Percentiles rank a stretch among this genome's conserved stretches.
Evolutionary conservation across 2,329 filamentous ascomycete genomes (phyloP).

Genomic region (Calonectria pauciramosa): DNA sequence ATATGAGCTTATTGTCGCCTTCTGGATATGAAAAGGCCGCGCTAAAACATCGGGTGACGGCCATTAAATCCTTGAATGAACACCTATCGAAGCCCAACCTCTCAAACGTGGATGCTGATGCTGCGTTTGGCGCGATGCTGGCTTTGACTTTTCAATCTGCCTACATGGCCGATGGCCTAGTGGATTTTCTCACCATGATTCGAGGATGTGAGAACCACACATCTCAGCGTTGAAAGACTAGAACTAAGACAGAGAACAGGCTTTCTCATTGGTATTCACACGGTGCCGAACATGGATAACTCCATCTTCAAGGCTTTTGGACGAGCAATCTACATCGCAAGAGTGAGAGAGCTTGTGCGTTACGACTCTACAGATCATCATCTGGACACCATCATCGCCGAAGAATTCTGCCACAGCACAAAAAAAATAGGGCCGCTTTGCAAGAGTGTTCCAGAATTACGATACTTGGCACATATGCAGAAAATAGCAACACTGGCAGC

Average conservation of each 20-base stretch:
- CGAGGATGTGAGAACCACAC: conserved; percentile 50
- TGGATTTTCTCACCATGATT: conserved; percentile 55
- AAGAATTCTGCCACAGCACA: conserved; percentile 48
- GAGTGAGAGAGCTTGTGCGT: conserved; percentile 40
- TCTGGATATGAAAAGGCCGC: conserved; percentile 45
- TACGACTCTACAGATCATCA: conserved; percentile 20
- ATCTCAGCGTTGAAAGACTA: neutral
- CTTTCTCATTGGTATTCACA: conserved; percentile 43
- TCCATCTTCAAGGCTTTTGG: conserved; percentile 46
- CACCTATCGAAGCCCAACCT: conserved; percentile 47
- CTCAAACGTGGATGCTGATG: conserved; percentile 51
- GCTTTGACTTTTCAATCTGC: conserved; percentile 55
- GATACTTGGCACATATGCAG: conserved; percentile 49
- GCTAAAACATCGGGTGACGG: conserved; percentile 53
- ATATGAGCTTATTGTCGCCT: conserved; percentile 48
- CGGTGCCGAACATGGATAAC: conserved; percentile 32
- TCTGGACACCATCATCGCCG: conserved; percentile 36
- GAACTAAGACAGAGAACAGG: conserved; percentile 27
- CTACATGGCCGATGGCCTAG: conserved; percentile 56
- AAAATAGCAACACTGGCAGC: conserved; percentile 43
- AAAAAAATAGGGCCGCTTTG: conserved; percentile 48
- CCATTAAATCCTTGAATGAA: conserved; percentile 54
- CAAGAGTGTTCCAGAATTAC: conserved; percentile 47
- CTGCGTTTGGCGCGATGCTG: conserved; percentile 53
- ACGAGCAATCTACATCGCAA: conserved; percentile 46